Evolutionary conservation across 2,329 filamentous ascomycete genomes (phyloP).

Genomic region (Epichloe elymi): DNA sequence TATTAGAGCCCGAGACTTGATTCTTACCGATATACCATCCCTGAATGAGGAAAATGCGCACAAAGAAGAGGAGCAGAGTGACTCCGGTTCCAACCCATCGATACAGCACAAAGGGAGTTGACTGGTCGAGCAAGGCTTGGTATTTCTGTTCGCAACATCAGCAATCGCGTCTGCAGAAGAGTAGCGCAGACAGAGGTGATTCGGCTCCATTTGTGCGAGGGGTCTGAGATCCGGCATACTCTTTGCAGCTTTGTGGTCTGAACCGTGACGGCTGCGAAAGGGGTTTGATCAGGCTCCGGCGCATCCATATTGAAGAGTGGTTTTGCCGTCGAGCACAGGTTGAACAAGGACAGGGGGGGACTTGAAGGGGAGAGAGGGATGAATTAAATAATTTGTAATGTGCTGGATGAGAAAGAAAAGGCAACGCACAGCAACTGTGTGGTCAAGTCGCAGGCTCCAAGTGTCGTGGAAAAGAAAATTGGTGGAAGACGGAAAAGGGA

Average conservation of each 20-base stretch:
- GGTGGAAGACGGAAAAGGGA: conserved; percentile 1
- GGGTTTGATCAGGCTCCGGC: conserved; percentile 75
- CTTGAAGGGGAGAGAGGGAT: neutral
- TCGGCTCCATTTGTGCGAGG: neutral
- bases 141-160: conserved; percentile 51
- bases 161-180: neutral
- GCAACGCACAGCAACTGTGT: neutral
- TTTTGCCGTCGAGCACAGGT: neutral
- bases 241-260: conserved; percentile 66
- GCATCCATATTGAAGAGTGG: conserved; percentile 54
- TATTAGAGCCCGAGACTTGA: too few species aligned
- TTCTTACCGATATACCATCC: conserved; percentile 92
- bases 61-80: conserved; percentile 67
- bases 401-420: neutral
- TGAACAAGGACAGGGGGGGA: neutral
- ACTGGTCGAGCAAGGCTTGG: conserved; percentile 87
- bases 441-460: neutral
- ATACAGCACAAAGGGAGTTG: conserved; percentile 78
- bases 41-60: conserved; percentile 82
- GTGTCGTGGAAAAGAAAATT: neutral
- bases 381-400: neutral
- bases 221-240: conserved; percentile 32
- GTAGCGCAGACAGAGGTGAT: neutral
- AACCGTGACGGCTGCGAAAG: conserved; percentile 78
- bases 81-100: conserved; percentile 78